Base-by-base conservation (phyloP, 371 early-diverging fungal genomes). In the Haplosporangium sp. region DNA sequence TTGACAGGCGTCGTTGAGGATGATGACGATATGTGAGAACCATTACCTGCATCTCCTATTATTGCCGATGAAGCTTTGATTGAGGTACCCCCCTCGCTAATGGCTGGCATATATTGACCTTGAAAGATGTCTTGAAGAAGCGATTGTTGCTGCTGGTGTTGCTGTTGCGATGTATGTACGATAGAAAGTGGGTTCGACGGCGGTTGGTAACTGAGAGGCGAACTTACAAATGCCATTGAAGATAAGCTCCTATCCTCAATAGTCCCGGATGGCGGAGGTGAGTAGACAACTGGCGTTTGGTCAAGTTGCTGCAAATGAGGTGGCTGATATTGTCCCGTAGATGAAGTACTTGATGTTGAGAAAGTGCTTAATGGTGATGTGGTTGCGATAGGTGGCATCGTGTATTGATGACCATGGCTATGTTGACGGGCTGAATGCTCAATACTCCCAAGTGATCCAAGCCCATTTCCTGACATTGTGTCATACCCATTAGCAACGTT, bases 181-280 rank as follows among this genome's bases (percentile, higher is more conserved):
- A 56, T 19, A n/a, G 74, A 57, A 13, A 67, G 45, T 34, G 64
- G 47, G 11, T 52, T 74, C 27, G 64, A 50, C 37, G 73, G 61
- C 0, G 73, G 66, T 47, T 77, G 78, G 44, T 47, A 66, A 10
- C 67, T 73, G 56, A 62, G 45, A 19, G 78, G 78, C 1, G 78
- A 77, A 48, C 63, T 73, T 47, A 77, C 74, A 63, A 73, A 63
- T 38, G 48, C 55, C 42, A 48, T 42, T 1, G 40, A 6, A 20
- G 64, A n/a, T 3, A 48, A 35, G 20, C 47, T 27, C 27, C 20
- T 42, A n/a, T 48, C 64, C 20, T 73, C 67, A 45, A 20, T 55
- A 6, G 20, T 19, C 53, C 44, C 61, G 6, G 58, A 63, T 9
- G 65, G 27, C 27, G 27, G 52, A 35, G 35, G 48, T 47, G n/a